These are phyloP conservation scores for Tuber melanosporum DNA, from an alignment of 495 filamentous ascomycete species.

Conservation along the genomic window DNA sequence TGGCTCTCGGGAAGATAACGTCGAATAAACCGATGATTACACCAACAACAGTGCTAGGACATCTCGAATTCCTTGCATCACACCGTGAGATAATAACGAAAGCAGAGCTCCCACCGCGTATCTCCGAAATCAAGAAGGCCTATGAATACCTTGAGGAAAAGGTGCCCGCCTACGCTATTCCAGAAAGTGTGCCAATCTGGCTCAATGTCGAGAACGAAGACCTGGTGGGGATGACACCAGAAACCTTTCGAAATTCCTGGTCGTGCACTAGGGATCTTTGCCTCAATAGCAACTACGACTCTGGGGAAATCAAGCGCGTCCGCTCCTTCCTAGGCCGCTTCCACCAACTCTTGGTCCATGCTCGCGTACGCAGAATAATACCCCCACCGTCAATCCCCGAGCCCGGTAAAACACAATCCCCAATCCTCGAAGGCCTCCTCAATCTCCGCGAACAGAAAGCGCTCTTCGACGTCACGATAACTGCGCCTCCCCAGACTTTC, in stretches of 20 bases:
- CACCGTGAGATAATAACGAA: slow-evolving; percentile 13
- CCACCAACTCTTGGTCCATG: slow-evolving; percentile 8
- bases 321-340: slow-evolving; percentile 21
- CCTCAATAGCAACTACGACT: slow-evolving; percentile 18
- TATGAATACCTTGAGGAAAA: slow-evolving; percentile 27
- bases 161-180: neutral
- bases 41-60: slow-evolving; percentile 16
- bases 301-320: slow-evolving; percentile 16
- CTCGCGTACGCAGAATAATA: slow-evolving; percentile 10
- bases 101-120: slow-evolving; percentile 19
- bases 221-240: neutral
- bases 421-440: slow-evolving; percentile 11
- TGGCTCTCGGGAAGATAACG: slow-evolving; percentile 12
- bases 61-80: slow-evolving; percentile 27
- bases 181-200: slow-evolving; percentile 27
- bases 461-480: slow-evolving; percentile 12
- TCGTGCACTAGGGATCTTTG: slow-evolving; percentile 28
- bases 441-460: neutral
- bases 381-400: neutral
- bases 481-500: neutral
- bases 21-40: slow-evolving; percentile 9
- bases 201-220: slow-evolving; percentile 28
- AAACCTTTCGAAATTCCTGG: slow-evolving; percentile 25
- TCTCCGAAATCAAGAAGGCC: slow-evolving; percentile 20
- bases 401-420: neutral